Percentiles rank a stretch among this genome's conserved stretches.
phyloP scores from a whole-genome alignment of 1,284 basidiomycete genomes.

The Wallemia hederae region DNA sequence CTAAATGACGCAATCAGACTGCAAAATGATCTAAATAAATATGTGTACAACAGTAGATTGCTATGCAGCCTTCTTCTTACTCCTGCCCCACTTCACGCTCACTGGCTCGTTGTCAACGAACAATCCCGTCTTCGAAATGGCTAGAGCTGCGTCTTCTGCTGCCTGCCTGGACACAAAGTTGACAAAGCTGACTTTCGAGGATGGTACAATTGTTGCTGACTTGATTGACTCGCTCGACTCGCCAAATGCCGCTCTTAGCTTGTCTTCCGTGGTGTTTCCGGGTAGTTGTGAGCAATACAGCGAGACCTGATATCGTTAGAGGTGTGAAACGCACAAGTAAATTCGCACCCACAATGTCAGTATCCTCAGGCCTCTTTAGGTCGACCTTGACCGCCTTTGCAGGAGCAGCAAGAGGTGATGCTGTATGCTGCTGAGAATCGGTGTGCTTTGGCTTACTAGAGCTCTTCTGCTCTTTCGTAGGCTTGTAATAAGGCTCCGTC shows the following conservation, averaged over 20 bases:
- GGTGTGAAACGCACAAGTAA: not conserved
- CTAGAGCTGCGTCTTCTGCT: not conserved
- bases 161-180: not conserved
- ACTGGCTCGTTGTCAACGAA: not conserved
- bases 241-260: not conserved
- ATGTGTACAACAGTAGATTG: not conserved
- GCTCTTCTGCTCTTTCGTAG: slow-evolving; percentile 19
- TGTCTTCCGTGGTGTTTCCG: not conserved
- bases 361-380: not conserved
- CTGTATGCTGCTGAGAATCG: not conserved
- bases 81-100: not conserved
- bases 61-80: not conserved
- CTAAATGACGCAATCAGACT: not conserved
- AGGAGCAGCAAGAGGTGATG: not conserved
- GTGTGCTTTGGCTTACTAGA: not conserved
- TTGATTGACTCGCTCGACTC: not conserved
- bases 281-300: not conserved
- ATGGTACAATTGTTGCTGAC: not conserved
- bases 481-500: slow-evolving; percentile 85
- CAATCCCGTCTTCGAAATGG: not conserved
- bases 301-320: not conserved
- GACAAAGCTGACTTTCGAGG: not conserved
- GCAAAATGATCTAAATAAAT: not conserved
- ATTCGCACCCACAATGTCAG: not conserved
- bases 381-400: not conserved